phyloP scores from a whole-genome alignment of 208 protist genomes.

The Trypanosoma cruzi region DNA sequence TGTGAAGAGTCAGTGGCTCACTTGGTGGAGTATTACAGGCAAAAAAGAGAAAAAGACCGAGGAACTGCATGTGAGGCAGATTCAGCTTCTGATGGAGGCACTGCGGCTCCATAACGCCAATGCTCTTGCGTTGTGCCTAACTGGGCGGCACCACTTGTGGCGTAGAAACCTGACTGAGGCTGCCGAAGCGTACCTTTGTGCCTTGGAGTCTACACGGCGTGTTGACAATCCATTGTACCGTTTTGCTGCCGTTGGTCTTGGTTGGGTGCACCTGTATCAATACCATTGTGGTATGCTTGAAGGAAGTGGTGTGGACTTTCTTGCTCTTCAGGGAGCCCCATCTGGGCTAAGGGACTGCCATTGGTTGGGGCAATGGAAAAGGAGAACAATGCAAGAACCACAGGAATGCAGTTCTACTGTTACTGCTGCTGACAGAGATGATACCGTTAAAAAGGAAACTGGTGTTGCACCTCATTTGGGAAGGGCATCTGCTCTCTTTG shows the following conservation, averaged over 20 bases:
- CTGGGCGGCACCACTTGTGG: constrained; percentile 39
- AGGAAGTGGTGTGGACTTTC: not conserved
- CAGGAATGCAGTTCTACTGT: not conserved
- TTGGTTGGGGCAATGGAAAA: not conserved
- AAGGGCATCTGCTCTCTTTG: constrained; percentile 44
- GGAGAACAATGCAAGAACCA: not conserved
- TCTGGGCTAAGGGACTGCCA: not conserved
- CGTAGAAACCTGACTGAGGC: constrained; percentile 31
- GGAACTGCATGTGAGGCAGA: not conserved
- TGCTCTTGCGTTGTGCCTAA: constrained; percentile 36
- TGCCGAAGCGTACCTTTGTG: constrained; percentile 39
- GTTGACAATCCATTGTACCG: constrained; percentile 27
- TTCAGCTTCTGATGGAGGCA: constrained; percentile 12
- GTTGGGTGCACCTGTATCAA: constrained; percentile 38
- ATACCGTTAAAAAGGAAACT: not conserved
- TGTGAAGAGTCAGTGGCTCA: constrained; percentile 32
- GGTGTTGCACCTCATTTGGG: constrained; percentile 27
- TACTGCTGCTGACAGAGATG: not conserved
- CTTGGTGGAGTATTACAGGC: constrained; percentile 9
- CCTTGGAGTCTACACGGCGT: constrained; percentile 23
- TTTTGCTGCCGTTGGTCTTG: constrained; percentile 33
- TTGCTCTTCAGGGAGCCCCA: not conserved
- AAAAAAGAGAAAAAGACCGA: not conserved
- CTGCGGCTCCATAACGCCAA: constrained; percentile 34
- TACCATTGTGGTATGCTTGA: constrained; percentile 2